Evolutionary conservation across 1,284 basidiomycete species (phyloP).

Genomic region (Irpex rosettiformis): DNA sequence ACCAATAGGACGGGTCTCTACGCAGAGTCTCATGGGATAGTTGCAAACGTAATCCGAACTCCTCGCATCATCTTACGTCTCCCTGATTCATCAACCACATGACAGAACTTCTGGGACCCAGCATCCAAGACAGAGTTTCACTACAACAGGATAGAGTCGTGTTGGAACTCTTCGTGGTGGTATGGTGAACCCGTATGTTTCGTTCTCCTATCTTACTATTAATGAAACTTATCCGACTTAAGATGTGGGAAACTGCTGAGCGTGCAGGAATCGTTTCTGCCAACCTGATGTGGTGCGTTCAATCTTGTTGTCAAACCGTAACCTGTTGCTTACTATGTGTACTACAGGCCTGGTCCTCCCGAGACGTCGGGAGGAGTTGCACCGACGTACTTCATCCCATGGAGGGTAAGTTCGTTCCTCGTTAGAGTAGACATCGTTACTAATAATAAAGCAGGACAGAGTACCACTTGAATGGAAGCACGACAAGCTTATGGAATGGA

Average conservation of each 20-base stretch:
- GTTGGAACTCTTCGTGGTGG: conserved; percentile 80
- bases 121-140: conserved; percentile 56
- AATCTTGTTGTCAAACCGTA: no score
- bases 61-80: background rate
- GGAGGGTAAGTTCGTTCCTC: conserved; percentile 45
- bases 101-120: conserved; percentile 87
- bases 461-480: conserved; percentile 67
- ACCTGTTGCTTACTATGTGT: background rate
- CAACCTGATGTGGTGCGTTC: conserved; percentile 83
- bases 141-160: conserved; percentile 60
- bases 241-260: conserved; percentile 86
- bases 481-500: conserved; percentile 71
- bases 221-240: background rate
- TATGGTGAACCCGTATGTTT: conserved; percentile 78
- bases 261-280: conserved; percentile 74
- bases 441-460: conserved; percentile 41
- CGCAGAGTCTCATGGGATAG: conserved; percentile 85
- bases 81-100: conserved; percentile 4
- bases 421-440: background rate
- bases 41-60: conserved; percentile 67
- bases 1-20: conserved; percentile 80
- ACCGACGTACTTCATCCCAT: conserved; percentile 76
- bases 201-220: background rate
- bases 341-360: conserved; percentile 75
- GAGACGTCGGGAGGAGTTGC: conserved; percentile 60